Evolutionary conservation across 169 alveolate genomes (phyloP).

Genomic region (Plasmodium sp.): DNA sequence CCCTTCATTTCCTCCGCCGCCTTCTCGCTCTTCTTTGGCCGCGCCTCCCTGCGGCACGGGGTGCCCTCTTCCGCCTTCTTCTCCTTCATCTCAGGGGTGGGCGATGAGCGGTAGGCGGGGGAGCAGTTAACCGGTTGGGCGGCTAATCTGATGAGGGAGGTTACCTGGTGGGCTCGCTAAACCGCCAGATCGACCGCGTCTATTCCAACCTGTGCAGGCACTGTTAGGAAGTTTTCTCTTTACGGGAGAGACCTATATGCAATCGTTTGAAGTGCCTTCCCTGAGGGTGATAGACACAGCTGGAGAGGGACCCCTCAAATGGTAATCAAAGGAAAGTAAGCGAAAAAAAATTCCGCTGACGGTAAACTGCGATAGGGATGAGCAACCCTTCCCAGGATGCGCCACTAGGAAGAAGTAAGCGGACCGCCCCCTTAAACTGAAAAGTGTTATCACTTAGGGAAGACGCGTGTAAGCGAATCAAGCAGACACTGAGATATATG

Average conservation of each 20-base stretch:
- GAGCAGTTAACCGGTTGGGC: neutral
- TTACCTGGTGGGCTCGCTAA: neutral
- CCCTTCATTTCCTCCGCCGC: slow-evolving; percentile 6
- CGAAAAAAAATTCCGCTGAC: neutral
- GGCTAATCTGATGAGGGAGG: neutral
- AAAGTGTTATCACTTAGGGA: neutral
- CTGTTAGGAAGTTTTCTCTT: neutral
- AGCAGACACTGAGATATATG: neutral
- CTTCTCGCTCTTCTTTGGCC: neutral
- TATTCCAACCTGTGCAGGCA: neutral
- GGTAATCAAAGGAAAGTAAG: too few relatives aligned
- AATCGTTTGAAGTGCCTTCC: neutral
- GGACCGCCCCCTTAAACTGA: neutral
- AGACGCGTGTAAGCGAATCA: neutral
- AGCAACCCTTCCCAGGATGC: neutral
- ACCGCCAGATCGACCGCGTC: too few relatives aligned
- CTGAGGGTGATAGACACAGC: neutral
- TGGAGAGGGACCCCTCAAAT: neutral
- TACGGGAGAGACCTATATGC: neutral
- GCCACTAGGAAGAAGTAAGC: neutral
- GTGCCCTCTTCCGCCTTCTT: neutral
- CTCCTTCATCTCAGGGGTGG: neutral
- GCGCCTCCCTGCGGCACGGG: neutral
- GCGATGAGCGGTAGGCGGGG: neutral
- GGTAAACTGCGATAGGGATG: neutral